Conservation (phyloP, 1,284 basidiomycete genomes). For the Chalciporus sp. region DNA sequence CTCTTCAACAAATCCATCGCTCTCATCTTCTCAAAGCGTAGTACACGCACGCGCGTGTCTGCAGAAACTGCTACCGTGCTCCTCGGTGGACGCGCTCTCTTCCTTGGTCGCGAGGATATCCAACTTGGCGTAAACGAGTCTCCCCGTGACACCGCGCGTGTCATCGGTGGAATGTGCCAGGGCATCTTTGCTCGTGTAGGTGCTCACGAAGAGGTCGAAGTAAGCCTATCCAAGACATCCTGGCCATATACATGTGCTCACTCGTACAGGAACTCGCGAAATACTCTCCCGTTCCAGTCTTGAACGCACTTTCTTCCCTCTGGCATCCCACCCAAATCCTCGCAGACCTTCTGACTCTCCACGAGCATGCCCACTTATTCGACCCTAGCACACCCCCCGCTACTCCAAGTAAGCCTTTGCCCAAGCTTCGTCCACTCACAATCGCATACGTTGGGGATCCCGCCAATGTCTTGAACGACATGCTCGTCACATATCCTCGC, state of each 20-base stretch:
- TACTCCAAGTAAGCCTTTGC: constrained; percentile 31
- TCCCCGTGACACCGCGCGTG: constrained; percentile 81
- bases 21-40: constrained; percentile 90
- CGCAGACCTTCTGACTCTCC: constrained; percentile 89
- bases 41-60: constrained; percentile 89
- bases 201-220: constrained; percentile 91
- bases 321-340: constrained; percentile 98
- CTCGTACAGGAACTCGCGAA: constrained; percentile 76
- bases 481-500: constrained; percentile 93
- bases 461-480: constrained; percentile 96
- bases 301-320: constrained; percentile 93
- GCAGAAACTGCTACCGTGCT: constrained; percentile 80
- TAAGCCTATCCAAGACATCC: constrained; percentile 36
- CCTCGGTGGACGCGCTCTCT: constrained; percentile 90
- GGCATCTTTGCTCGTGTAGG: constrained; percentile 98
- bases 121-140: constrained; percentile 97
- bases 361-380: constrained; percentile 72
- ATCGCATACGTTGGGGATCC: constrained; percentile 95
- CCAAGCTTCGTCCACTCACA: constrained; percentile 67
- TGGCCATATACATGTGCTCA: background rate
- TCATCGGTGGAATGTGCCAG: constrained; percentile 93
- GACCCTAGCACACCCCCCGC: constrained; percentile 19
- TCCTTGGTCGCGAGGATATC: constrained; percentile 91
- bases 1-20: constrained; percentile 85
- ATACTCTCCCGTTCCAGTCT: constrained; percentile 89